phyloP scores from a whole-genome alignment of 2,329 filamentous ascomycete genomes.

The Aschersonia sp. region DNA sequence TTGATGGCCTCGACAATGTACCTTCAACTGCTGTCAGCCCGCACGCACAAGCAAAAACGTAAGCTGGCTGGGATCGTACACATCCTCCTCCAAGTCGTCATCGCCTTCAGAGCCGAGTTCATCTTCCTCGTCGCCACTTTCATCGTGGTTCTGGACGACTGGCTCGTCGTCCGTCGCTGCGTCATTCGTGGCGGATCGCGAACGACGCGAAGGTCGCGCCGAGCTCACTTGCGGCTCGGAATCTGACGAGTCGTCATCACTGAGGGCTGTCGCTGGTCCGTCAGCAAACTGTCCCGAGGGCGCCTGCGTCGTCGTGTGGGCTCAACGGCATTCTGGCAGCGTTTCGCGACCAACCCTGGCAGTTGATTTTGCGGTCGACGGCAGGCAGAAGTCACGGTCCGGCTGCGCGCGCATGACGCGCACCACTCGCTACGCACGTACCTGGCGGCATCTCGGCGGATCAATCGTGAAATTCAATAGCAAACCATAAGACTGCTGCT shows the following conservation, averaged over 20 bases:
- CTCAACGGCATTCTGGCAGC: too few relatives aligned
- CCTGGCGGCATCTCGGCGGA: conserved; percentile 3
- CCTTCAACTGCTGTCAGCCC: conserved; percentile 22
- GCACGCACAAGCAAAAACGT: conserved; percentile 10
- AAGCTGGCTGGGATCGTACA: conserved; percentile 14
- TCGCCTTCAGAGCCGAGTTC: conserved; percentile 14
- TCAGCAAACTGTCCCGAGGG: too few relatives aligned
- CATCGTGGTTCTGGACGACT: conserved; percentile 11
- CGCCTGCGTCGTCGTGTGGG: too few relatives aligned
- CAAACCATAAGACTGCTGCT: too few relatives aligned
- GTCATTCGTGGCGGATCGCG: conserved; percentile 8
- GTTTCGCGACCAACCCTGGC: background rate
- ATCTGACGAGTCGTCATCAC: conserved; percentile 21
- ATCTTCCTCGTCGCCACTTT: conserved; percentile 17
- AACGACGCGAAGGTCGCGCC: conserved; percentile 11
- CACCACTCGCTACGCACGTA: conserved; percentile 6
- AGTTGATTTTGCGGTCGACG: background rate
- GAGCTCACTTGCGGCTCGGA: conserved; percentile 9
- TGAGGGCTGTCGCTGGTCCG: conserved; percentile 15
- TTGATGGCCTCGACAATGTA: conserved; percentile 64
- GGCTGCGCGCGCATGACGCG: too few relatives aligned
- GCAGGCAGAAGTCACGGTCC: too few relatives aligned
- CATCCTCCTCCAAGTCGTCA: conserved; percentile 26
- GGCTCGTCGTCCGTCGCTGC: conserved; percentile 5
- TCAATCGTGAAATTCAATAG: background rate